Conservation (phyloP, 495 filamentous ascomycete genomes). For the Haplographium delicatum region DNA sequence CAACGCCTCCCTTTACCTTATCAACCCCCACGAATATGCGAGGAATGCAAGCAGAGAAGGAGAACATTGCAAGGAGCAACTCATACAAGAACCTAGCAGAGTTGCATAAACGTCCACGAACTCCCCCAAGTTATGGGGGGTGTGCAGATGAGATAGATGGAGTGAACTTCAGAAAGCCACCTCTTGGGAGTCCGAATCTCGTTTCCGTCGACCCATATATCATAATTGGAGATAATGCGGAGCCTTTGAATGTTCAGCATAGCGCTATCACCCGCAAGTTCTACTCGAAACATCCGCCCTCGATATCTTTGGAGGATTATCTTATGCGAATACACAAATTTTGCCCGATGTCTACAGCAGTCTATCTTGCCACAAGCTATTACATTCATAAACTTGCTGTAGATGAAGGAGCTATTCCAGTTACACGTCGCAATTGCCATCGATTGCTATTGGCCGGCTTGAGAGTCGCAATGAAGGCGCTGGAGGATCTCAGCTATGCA, state of each 20-base stretch:
- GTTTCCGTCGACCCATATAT: constrained; percentile 36
- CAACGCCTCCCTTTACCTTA: constrained; percentile 61
- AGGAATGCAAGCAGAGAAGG: constrained; percentile 52
- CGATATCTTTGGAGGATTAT: constrained; percentile 79
- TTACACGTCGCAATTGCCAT: constrained; percentile 81
- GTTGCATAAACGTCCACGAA: constrained; percentile 16
- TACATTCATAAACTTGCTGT: constrained; percentile 81
- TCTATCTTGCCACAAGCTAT: constrained; percentile 87
- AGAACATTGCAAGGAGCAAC: constrained; percentile 48
- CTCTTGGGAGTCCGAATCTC: constrained; percentile 39
- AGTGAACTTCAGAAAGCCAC: constrained; percentile 36
- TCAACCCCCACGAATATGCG: constrained; percentile 57
- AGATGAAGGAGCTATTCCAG: constrained; percentile 62
- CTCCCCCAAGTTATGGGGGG: constrained; percentile 14
- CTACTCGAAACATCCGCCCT: constrained; percentile 79
- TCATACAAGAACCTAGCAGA: constrained; percentile 41
- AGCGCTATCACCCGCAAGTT: constrained; percentile 83
- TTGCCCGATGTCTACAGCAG: constrained; percentile 93
- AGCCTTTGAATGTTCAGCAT: constrained; percentile 63
- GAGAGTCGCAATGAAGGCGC: constrained; percentile 83
- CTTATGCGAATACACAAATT: constrained; percentile 78
- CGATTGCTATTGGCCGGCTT: constrained; percentile 80
- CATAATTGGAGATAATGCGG: constrained; percentile 54
- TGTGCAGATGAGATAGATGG: constrained; percentile 35
- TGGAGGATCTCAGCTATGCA: constrained; percentile 83